Evolutionary conservation across 805 yeast genomes (phyloP).

Genomic region (Wickerhamomyces chaumierensis): DNA sequence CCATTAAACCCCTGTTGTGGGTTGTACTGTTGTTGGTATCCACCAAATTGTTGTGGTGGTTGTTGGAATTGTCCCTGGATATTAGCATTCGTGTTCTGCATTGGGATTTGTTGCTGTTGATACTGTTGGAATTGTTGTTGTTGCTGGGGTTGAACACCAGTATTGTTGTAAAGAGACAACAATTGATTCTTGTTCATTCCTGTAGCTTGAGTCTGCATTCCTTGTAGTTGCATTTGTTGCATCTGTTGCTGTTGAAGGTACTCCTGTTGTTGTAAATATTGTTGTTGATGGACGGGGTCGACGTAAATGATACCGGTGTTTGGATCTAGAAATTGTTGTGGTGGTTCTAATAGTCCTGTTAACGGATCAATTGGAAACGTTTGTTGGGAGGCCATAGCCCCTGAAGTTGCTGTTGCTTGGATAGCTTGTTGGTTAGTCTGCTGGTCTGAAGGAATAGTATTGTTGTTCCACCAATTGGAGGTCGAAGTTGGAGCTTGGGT

Average conservation of each 20-base stretch:
- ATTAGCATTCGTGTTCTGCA: background rate
- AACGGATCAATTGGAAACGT: constrained; percentile 13
- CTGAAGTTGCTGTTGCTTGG: constrained; percentile 19
- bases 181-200: constrained; percentile 12
- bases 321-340: constrained; percentile 66
- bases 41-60: constrained; percentile 2
- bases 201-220: constrained; percentile 5
- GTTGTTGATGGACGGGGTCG: constrained; percentile 51
- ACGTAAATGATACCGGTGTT: constrained; percentile 58
- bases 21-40: constrained; percentile 1
- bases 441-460: no score
- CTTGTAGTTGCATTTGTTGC: constrained; percentile 6
- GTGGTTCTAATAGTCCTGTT: constrained; percentile 27
- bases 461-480: constrained; percentile 14
- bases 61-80: constrained; percentile 1
- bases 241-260: constrained; percentile 8
- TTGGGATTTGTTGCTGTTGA: constrained; percentile 3
- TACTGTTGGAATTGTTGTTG: constrained; percentile 3
- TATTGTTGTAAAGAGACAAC: constrained; percentile 20
- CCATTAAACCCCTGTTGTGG: background rate
- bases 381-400: background rate
- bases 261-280: constrained; percentile 16
- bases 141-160: constrained; percentile 34
- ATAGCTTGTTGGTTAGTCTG: no score
- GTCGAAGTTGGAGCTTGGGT: constrained; percentile 3